Percentiles rank a stretch among this genome's conserved stretches.
These are phyloP conservation scores for Excoecaria cochinchinensis DNA, from an alignment of 345 rosid genomes.

Conservation along the genomic window DNA sequence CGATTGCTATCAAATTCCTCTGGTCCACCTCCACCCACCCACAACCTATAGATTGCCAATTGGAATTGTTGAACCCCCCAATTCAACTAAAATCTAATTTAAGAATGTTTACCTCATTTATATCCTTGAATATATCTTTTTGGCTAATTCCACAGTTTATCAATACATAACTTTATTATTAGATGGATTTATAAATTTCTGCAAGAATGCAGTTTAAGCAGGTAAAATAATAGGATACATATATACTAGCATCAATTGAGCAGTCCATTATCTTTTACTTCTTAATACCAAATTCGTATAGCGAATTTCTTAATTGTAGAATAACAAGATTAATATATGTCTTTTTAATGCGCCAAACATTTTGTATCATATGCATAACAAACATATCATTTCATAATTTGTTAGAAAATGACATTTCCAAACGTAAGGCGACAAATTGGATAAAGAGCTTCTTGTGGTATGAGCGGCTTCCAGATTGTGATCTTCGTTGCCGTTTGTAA, in stretches of 20 bases:
- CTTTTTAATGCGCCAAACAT: neutral
- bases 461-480: too few species aligned
- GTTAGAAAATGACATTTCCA: neutral
- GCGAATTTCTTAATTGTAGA: too few species aligned
- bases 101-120: too few species aligned
- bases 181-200: too few species aligned
- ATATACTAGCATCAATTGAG: neutral
- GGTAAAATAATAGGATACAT: neutral
- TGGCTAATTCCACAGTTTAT: too few species aligned
- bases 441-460: neutral
- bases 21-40: neutral
- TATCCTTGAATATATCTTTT: too few species aligned
- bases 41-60: neutral
- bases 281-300: neutral
- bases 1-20: neutral
- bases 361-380: neutral
- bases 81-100: neutral
- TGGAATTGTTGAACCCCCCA: neutral
- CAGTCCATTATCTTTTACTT: neutral
- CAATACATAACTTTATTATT: too few species aligned
- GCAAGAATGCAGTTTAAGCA: too few species aligned
- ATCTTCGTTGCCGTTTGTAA: too few species aligned
- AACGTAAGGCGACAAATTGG: neutral
- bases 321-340: too few species aligned
- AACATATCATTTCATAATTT: neutral